A percentile compares a stretch with the other conserved stretches of the same genome.
Conservation (phyloP, 768 basidiomycete species). For the Termitomyces sp. region DNA sequence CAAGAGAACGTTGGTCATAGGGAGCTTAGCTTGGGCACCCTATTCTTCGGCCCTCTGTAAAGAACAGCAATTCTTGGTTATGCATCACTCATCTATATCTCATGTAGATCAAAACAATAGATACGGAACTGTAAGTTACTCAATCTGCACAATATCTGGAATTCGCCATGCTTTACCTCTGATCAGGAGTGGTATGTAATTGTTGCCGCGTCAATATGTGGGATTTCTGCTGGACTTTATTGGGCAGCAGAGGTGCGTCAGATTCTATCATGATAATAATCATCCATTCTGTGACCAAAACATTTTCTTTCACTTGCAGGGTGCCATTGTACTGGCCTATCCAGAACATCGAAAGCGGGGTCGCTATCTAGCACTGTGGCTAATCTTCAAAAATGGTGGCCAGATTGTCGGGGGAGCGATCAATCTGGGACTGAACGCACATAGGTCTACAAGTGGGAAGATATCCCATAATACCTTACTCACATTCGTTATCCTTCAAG, state of each 20-base stretch:
- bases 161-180: background rate
- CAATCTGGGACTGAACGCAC: slow-evolving; percentile 14
- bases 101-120: slow-evolving; percentile 16
- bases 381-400: slow-evolving; percentile 8
- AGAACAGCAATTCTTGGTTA: background rate
- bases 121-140: slow-evolving; percentile 14
- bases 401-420: slow-evolving; percentile 18
- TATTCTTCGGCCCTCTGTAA: slow-evolving; percentile 16
- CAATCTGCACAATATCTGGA: background rate
- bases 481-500: slow-evolving; percentile 14
- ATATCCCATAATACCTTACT: slow-evolving; percentile 13
- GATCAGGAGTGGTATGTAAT: slow-evolving; percentile 16
- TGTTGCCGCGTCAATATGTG: slow-evolving; percentile 9
- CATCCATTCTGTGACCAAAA: background rate
- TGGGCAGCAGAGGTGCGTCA: slow-evolving; percentile 15
- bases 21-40: slow-evolving; percentile 12
- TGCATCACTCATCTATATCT: background rate
- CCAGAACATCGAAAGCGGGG: slow-evolving; percentile 13
- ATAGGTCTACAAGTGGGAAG: slow-evolving; percentile 16
- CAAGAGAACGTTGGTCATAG: slow-evolving; percentile 14
- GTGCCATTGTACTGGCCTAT: slow-evolving; percentile 11
- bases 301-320: background rate
- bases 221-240: slow-evolving; percentile 16
- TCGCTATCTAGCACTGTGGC: slow-evolving; percentile 12
- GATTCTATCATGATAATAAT: background rate